Base-by-base conservation (phyloP, 495 filamentous ascomycete species). In the Xylaria venustula region DNA sequence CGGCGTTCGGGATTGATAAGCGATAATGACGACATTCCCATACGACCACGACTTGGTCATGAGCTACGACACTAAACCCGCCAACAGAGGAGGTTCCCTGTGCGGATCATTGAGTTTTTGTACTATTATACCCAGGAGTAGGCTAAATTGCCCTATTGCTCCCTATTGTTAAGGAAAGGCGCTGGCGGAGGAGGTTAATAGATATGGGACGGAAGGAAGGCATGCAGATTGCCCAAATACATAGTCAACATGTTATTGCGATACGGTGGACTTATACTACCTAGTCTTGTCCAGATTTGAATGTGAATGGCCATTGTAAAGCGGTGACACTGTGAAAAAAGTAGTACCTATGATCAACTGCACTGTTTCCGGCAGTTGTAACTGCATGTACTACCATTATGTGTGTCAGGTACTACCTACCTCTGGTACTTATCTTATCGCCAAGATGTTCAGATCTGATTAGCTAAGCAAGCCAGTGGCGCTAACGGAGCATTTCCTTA, bases 1-100 rank as follows among this genome's bases (percentile, higher is more conserved):
- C 64, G 79, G 79, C 67, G 77, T 79, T 79, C 54, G 71, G 76
- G 66, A 60, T 67, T 54, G 51, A 58, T 63, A 57, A 45, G 59
- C 58, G 54, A 64, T 61, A 54, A 51, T 62, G 52, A 56, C 60
- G 47, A 60, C 36, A 62, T 65, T 67, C 54, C 41, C 58, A 58
- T 45, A 23, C 58, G 60, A 56, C 60, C 62, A 54, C 45, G 63
- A 63, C 59, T 62, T 66, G 70, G 64, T 67, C 70, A 72, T 56
- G 70, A 72, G 70, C 62, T 70, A 72, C 61, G 70, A 72, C 44
- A 47, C 26, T 49, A 61, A 67, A 60, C 52, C 23, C 48, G 32
- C 41, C 45, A 5, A 60, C 63, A 44, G 32, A 47, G 44, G 46
- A 64, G n/a, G 63, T 47, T 50, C 56, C 30, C 22, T 47, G 15